Evolutionary conservation across 2,329 filamentous ascomycete genomes (phyloP).

Genomic region (Cephalotrichum gorgonifer): DNA sequence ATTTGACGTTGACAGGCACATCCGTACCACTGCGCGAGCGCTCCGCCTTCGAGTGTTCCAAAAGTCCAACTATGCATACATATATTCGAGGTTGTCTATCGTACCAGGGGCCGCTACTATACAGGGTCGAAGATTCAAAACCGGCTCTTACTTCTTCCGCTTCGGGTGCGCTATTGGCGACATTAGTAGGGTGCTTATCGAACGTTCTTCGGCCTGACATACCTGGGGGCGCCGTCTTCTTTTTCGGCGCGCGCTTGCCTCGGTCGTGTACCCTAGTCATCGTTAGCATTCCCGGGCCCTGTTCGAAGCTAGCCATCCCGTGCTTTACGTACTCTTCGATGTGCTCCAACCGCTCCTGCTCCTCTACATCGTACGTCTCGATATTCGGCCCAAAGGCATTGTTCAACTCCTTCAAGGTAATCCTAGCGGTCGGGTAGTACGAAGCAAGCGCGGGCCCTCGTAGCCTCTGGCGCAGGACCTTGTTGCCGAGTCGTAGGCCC

Average conservation of each 20-base stretch:
- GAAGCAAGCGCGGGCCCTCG: constrained; percentile 71
- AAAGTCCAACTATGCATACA: neutral
- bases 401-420: constrained; percentile 64
- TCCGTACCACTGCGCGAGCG: too few species aligned
- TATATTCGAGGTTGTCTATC: neutral
- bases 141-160: constrained; percentile 12
- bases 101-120: constrained; percentile 1
- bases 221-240: constrained; percentile 55
- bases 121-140: constrained; percentile 1
- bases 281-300: neutral
- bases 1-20: too few species aligned
- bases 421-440: constrained; percentile 76
- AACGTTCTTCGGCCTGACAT: constrained; percentile 9
- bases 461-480: constrained; percentile 79
- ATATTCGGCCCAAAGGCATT: constrained; percentile 57
- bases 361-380: constrained; percentile 61
- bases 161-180: constrained; percentile 2
- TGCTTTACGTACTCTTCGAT: constrained; percentile 47
- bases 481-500: constrained; percentile 74
- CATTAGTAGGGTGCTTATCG: neutral
- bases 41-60: too few species aligned
- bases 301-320: neutral
- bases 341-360: constrained; percentile 71
- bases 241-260: constrained; percentile 82
- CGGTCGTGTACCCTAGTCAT: constrained; percentile 49